A percentile compares a stretch with the other conserved stretches of the same genome.
Evolutionary conservation across 345 rosid genomes (phyloP).

Genomic region (Anastatica hierochuntica): DNA sequence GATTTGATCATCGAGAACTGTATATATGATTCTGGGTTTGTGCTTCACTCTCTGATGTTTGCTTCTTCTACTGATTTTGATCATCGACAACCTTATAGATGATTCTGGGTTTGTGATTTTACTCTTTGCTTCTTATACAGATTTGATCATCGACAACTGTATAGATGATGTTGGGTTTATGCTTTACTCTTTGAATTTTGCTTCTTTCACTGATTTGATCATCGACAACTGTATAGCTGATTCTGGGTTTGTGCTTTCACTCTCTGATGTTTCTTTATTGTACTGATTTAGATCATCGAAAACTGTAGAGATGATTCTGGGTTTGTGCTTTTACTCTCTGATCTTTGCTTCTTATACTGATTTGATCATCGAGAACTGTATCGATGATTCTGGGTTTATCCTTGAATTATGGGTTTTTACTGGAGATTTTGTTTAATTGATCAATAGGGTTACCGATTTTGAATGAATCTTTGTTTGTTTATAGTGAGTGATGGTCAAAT

Average conservation of each 20-base stretch:
- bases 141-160: constrained; percentile 7
- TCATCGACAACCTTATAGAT: neutral
- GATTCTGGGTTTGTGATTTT: neutral
- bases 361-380: constrained; percentile 4
- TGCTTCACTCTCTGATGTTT: neutral
- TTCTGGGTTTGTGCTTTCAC: neutral
- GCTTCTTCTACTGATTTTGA: constrained; percentile 5
- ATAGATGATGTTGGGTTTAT: neutral
- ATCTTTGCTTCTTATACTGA: neutral
- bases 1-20: constrained; percentile 8
- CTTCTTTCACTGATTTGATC: constrained; percentile 3
- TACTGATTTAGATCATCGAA: constrained; percentile 3
- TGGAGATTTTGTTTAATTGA: constrained; percentile 13
- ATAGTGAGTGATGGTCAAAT: neutral
- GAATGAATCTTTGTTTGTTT: neutral
- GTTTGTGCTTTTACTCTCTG: neutral
- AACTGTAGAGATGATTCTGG: neutral
- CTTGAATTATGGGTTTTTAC: neutral
- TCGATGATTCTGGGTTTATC: neutral
- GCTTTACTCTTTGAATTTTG: neutral
- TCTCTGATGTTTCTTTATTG: neutral
- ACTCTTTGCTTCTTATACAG: neutral
- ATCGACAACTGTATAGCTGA: constrained; percentile 1
- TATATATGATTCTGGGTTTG: neutral
- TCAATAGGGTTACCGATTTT: neutral